Base-by-base conservation (phyloP, 495 filamentous ascomycete genomes). In the Penicillium coprophilum region DNA sequence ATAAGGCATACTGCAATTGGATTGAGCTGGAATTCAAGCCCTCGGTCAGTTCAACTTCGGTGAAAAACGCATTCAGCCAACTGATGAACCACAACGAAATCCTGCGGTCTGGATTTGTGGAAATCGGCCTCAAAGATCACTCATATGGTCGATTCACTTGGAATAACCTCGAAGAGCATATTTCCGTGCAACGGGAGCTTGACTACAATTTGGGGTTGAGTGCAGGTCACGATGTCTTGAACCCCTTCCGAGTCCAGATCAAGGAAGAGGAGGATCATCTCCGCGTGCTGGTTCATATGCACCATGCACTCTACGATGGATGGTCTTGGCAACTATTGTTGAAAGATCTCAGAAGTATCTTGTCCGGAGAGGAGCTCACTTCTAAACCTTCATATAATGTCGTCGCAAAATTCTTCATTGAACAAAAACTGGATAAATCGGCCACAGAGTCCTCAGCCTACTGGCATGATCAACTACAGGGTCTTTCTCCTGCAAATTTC, bases 241-340 rank as follows among this genome's bases (percentile, higher is more conserved):
- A 72, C 23, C 87, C 88, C 1, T 71, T 90, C 36, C 74, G 67
- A 3, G 69, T 87, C 10, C 78, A 85, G 45, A 64, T 91, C 1
- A 59, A 67, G 6, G 50, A 59, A 11, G 58, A 45, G 21, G 38
- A 52, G 4, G 53, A 63, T 1, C 56, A 56, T 4, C 51, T 80
- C 3, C 67, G 78, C 79, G 36, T 67, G 6, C 46, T 75, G 6
- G 56, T 78, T 11, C 73, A 74, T 32, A 78, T 93, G 6, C 90
- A 92, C 57, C 90, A 95, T 70, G 82, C 87, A 0, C 64, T 92
- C 0, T 94, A 94, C 60, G 90, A 95, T 62, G 90, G 89, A 6
- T 95, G 90, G 90, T 89, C 87, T 6, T 78, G 89, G 63, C 89
- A 93, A 50, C 68, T 91, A 31, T 67, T 94, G 0, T 62, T 90